Conservation (phyloP, 345 rosid species). For the Syzygium jambos region DNA sequence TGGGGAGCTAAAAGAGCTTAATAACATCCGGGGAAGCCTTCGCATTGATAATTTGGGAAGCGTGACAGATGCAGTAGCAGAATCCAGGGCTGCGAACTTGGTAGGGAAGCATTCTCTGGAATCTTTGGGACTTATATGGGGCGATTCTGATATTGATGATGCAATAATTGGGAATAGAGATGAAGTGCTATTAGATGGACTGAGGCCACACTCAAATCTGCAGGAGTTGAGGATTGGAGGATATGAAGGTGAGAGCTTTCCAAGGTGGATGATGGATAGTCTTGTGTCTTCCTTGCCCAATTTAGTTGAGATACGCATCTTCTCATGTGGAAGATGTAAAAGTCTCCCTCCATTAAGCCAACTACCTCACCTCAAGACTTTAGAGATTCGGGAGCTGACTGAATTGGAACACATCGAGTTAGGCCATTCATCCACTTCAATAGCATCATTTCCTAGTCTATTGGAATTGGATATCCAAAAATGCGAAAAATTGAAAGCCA, state of each 20-base stretch:
- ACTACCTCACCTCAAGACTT: not conserved
- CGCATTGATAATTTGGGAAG: no score
- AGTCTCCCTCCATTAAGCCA: not conserved
- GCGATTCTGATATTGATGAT: no score
- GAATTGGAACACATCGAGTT: not conserved
- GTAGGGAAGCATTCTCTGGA: not conserved
- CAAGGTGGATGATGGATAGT: no score
- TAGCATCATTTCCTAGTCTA: not conserved
- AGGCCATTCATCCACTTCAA: not conserved
- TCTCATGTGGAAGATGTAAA: not conserved
- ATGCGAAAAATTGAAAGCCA: not conserved
- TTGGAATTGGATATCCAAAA: rapidly evolving
- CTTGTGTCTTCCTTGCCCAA: no score
- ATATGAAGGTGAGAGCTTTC: no score
- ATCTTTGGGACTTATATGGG: not conserved
- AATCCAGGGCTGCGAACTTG: not conserved
- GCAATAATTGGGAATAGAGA: no score
- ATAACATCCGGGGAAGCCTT: no score
- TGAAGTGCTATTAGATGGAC: no score
- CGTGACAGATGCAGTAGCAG: not conserved
- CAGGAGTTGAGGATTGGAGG: no score
- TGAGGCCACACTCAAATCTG: no score
- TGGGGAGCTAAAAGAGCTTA: no score
- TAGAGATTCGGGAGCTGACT: not conserved
- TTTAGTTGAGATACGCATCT: no score